Conservation (phyloP, 208 protist genomes). For the Acanthamoeba pearcei region DNA sequence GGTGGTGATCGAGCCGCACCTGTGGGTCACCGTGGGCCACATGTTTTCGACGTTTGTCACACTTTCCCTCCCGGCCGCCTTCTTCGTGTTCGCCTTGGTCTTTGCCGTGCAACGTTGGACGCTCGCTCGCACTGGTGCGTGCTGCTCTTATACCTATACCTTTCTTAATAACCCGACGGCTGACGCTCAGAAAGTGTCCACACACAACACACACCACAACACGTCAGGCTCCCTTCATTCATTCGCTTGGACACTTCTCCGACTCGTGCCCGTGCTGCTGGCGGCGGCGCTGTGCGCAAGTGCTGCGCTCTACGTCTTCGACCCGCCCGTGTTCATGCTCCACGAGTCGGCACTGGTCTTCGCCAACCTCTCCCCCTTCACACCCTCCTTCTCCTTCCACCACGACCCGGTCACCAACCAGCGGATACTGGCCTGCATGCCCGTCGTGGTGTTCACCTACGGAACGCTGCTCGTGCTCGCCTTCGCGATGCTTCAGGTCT, state of each 20-base stretch:
- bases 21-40: neutral
- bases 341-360: conserved; percentile 58
- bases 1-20: conserved; percentile 9
- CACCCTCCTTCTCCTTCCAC: neutral
- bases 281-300: neutral
- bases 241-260: neutral
- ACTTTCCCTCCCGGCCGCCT: neutral
- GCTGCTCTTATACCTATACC: neutral
- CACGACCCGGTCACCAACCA: conserved; percentile 8
- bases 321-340: neutral
- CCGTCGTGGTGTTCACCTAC: neutral
- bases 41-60: neutral
- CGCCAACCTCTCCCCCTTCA: neutral
- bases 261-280: neutral
- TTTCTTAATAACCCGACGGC: too few species aligned
- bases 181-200: too few species aligned
- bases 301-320: neutral
- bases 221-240: neutral
- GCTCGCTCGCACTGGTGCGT: neutral
- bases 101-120: neutral
- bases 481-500: neutral
- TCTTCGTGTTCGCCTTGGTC: neutral
- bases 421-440: neutral
- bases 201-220: neutral
- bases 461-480: neutral